A percentile compares a stretch with the other conserved stretches of the same genome.
Evolutionary conservation across 768 basidiomycete genomes (phyloP).

Genomic region (Hygrophorus pudorinus): DNA sequence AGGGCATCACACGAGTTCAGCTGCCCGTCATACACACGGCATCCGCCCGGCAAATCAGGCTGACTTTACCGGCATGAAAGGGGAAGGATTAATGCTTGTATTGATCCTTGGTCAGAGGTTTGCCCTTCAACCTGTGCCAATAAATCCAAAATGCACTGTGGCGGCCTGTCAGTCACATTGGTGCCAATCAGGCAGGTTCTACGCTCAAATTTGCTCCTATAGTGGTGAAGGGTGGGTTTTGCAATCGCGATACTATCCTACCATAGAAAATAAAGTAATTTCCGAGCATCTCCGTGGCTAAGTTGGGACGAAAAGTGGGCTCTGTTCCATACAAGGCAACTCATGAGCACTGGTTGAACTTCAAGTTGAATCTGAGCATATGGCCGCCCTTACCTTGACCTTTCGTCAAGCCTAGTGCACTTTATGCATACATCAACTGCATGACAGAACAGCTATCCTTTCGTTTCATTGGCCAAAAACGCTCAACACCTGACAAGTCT

Average conservation of each 20-base stretch:
- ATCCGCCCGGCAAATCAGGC: slow-evolving; percentile 13
- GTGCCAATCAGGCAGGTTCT: neutral
- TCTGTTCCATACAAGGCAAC: neutral
- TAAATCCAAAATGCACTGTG: too few relatives aligned
- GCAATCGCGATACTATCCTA: neutral
- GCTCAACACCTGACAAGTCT: too few relatives aligned
- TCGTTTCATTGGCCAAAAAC: too few relatives aligned
- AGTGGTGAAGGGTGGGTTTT: neutral
- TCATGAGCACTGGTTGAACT: neutral
- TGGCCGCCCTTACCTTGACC: neutral
- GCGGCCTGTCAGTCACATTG: neutral
- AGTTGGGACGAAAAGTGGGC: neutral
- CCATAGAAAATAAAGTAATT: neutral
- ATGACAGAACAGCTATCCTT: too few relatives aligned
- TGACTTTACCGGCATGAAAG: neutral
- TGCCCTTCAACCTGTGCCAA: neutral
- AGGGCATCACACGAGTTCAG: slow-evolving; percentile 15
- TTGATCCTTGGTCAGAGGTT: neutral
- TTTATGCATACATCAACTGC: too few relatives aligned
- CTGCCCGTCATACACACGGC: slow-evolving; percentile 31
- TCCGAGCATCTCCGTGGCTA: neutral
- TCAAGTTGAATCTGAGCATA: neutral
- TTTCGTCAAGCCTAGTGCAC: too few relatives aligned
- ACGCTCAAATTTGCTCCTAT: neutral
- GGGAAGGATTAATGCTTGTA: neutral